Conservation (phyloP, 192 early-diverging fungal species). For the Entomortierella parvispora region DNA sequence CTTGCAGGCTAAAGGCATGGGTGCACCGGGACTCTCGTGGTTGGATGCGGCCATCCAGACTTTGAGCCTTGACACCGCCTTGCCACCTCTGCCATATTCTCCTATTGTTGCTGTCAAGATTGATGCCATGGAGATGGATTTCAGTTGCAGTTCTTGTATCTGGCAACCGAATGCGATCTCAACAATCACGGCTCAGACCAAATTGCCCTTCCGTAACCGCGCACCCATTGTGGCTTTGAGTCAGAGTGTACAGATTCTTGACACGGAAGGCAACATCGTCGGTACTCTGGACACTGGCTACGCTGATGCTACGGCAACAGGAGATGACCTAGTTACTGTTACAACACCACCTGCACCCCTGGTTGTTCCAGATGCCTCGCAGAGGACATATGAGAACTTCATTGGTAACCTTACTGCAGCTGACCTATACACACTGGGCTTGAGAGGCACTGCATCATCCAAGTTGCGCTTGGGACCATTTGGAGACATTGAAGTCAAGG, state of each 20-base stretch:
- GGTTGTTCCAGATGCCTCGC: conserved; percentile 36
- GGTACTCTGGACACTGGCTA: conserved; percentile 20
- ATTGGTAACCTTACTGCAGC: conserved; percentile 53
- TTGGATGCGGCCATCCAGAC: conserved; percentile 30
- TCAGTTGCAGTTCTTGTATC: conserved; percentile 28
- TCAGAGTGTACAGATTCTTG: conserved; percentile 55
- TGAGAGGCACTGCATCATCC: conserved; percentile 56
- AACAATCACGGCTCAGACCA: conserved; percentile 54
- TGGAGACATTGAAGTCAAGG: conserved; percentile 48
- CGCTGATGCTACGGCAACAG: conserved; percentile 36
- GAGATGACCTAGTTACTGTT: conserved; percentile 42
- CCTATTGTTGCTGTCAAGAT: conserved; percentile 56
- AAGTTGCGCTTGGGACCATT: conserved; percentile 46
- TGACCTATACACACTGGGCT: conserved; percentile 37
- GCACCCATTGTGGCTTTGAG: conserved; percentile 58
- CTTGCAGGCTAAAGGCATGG: conserved; percentile 3
- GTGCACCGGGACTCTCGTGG: conserved; percentile 24
- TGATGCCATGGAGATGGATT: conserved; percentile 58
- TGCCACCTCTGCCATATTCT: conserved; percentile 2
- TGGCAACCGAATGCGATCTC: conserved; percentile 53
- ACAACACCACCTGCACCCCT: conserved; percentile 31
- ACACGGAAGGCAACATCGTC: conserved; percentile 6
- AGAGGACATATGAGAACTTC: conserved; percentile 56
- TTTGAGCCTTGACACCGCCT: conserved; percentile 1
- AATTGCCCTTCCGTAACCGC: conserved; percentile 64